Base-by-base conservation (phyloP, 1,139 yeast species). In the Geotrichum fermentans region DNA sequence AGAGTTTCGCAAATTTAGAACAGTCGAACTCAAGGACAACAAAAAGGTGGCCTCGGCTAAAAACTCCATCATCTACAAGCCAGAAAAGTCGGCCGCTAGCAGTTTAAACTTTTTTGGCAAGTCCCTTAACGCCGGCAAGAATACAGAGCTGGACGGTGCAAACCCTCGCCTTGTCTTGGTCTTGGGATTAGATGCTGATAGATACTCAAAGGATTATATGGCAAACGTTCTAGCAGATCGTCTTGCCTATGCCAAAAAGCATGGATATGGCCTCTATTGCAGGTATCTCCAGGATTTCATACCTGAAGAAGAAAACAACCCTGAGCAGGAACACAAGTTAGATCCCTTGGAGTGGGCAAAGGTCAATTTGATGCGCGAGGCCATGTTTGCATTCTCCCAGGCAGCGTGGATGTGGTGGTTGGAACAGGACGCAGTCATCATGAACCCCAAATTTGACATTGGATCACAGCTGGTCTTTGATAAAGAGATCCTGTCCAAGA, bases 381-480 rank as follows among this genome's bases (percentile, higher is more conserved):
- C 97, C 14, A 82, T 88, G 84, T 79, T 78, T 66, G 92, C 96
- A 0, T 90, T 89, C 70, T 95, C 96, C 1, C 72, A 80, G 39
- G 82, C 95, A 11, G 81, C 86, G 62, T 84, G 90, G 78, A 78
- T 89, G 61, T 86, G 96, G 92, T 89, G 82, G 66, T 66, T 90
- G 39, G 96, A 87, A 63, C 82, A 87, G 61, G 82, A 83, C 61
- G 79, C 89, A 0, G 68, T 86, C 50, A 79, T 90, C 46, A 82
- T 84, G 85, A 77, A 85, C 54, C 70, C 77, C 53, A 75, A 76
- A 49, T 72, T 79, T 41, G 80, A 85, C 55, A 60, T 89, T 41
- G 68, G 53, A 26, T 40, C 52, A 11, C 58, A 60, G 35, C 53
- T 63, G 37, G 63, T 87, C 45, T 70, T 88, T 50, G 73, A 75